Evolutionary conservation across 345 rosid species (phyloP).

Genomic region (Eucalyptus cladocalyx): DNA sequence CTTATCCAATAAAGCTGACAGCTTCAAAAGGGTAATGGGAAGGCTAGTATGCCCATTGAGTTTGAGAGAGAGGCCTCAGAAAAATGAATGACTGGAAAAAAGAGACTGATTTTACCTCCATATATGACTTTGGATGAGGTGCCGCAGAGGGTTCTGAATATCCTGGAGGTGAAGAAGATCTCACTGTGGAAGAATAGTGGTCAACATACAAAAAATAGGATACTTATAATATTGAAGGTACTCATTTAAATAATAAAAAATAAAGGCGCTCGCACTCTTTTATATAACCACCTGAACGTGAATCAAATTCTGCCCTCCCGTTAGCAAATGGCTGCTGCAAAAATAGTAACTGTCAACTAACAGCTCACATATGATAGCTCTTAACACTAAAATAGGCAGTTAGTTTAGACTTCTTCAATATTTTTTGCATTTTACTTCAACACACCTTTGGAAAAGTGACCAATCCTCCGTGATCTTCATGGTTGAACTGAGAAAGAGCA

Average conservation of each 20-base stretch:
- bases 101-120: conserved; percentile 46
- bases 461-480: conserved; percentile 27
- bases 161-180: conserved; percentile 65
- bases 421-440: not conserved
- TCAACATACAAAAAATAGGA: not conserved
- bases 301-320: conserved; percentile 42
- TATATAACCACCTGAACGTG: conserved; percentile 46
- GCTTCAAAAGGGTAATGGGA: not conserved
- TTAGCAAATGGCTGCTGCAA: conserved; percentile 48
- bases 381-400: not conserved
- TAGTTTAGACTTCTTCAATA: not conserved
- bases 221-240: not conserved
- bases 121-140: conserved; percentile 84
- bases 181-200: conserved; percentile 30
- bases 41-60: not conserved
- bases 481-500: conserved; percentile 24
- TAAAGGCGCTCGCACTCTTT: not conserved
- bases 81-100: not conserved
- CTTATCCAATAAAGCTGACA: not conserved
- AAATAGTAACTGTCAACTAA: not conserved
- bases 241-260: not conserved
- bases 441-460: conserved; percentile 46
- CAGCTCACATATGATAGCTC: not conserved
- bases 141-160: conserved; percentile 42
- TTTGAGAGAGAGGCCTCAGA: not conserved